Percentiles rank a stretch among this genome's conserved stretches.
Conservation (phyloP, 345 rosid genomes). For the Pseudoturritis turrita region DNA sequence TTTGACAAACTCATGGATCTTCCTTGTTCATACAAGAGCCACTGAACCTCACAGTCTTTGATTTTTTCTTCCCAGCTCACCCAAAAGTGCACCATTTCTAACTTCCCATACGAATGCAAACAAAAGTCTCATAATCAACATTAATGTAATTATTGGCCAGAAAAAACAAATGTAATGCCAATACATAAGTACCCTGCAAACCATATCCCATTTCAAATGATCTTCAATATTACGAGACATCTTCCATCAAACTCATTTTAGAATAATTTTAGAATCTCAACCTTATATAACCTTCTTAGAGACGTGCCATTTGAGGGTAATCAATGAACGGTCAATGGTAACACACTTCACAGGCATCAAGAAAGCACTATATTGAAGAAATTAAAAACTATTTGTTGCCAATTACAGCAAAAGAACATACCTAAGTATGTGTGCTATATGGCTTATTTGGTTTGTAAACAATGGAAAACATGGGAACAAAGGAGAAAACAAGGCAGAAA, state of each 20-base stretch:
- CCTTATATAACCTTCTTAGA: not conserved
- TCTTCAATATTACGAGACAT: not conserved
- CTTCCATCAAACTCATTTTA: not conserved
- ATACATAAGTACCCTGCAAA: not conserved
- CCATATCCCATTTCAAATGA: not conserved
- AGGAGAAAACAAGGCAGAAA: not conserved
- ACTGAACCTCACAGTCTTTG: not conserved
- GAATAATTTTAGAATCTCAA: not conserved
- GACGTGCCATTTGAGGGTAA: not conserved
- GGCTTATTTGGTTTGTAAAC: not conserved
- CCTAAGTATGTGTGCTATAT: not conserved
- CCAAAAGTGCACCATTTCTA: not conserved
- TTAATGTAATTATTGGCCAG: not conserved
- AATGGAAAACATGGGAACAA: not conserved
- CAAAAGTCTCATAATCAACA: not conserved
- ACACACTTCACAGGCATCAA: not conserved
- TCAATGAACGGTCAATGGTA: not conserved
- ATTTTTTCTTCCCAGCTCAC: not conserved
- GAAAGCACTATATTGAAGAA: not conserved
- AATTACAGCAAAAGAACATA: not conserved
- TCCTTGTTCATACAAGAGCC: not conserved
- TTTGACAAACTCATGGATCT: not conserved
- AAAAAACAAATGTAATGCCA: too few species aligned
- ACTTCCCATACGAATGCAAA: not conserved
- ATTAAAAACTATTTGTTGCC: not conserved